Base-by-base conservation (phyloP, 2,329 filamentous ascomycete species). In the Epichloe sp. region DNA sequence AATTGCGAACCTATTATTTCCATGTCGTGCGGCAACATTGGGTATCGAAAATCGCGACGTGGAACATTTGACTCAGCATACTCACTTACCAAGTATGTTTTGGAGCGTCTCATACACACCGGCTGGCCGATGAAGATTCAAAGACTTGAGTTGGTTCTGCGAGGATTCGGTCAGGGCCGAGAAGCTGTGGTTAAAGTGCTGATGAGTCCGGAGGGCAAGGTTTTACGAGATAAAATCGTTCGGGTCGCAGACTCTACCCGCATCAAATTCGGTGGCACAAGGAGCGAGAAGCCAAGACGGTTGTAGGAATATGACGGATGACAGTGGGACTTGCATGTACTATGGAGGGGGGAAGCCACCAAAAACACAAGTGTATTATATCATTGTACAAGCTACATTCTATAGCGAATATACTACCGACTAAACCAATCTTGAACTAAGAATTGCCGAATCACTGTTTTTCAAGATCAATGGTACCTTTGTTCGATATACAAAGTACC, bases 221-320 rank as follows among this genome's bases (percentile, higher is more conserved):
- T 81, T 60, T 69, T 97, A 57, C 79, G 88, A 58, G 73, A 77
- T 35, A 82, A 86, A 71, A 86, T 98, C 57, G 74, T 80, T 42
- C 83, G 82, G 59, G 85, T 98, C 54, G 82, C 86, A 35, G 93
- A 98, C 71, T 77, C 81, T 41, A 97, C 91, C 51, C 85, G 85
- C 62, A 69, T 97, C 68, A 98, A 98, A 75, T 95, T 97, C 75
- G 93, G 90, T 70, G 94, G 93, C 63, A 88, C 86, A 40, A 86
- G 90, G 69, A 91, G 88, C 73, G 79, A 78, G 67, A 87, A 83
- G 66, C 85, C 83, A 40, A 90, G 90, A 70, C 85, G 93, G 72
- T 71, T 97, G 72, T 72, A 67, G 26, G 56, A 35, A 2, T 3
- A 26, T 14, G 41, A 43, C 3, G 14, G 11, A 7, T 12, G n/a